These are phyloP conservation scores for Teratosphaeria gauchensis DNA, from an alignment of 2,329 filamentous ascomycete genomes.

Conservation along the genomic window DNA sequence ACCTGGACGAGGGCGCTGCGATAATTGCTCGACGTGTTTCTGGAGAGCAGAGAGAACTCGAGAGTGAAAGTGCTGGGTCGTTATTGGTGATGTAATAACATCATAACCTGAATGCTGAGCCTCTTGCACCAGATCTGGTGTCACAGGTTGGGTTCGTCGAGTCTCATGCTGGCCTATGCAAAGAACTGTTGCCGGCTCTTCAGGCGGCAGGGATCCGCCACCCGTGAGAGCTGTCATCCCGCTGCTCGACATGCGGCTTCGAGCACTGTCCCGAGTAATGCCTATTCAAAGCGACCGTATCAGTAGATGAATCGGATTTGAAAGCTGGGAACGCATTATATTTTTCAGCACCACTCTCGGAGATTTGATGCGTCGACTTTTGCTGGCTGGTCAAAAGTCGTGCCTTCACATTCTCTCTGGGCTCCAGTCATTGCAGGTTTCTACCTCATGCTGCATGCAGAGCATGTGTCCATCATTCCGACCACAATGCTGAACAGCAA, in stretches of 20 bases:
- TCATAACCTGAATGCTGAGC: constrained; percentile 57
- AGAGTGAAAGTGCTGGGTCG: constrained; percentile 60
- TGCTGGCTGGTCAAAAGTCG: neutral
- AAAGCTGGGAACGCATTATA: neutral
- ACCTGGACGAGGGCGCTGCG: constrained; percentile 28
- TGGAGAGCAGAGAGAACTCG: constrained; percentile 56
- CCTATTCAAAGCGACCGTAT: neutral
- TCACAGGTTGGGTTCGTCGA: constrained; percentile 30
- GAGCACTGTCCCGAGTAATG: neutral
- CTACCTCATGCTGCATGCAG: too few relatives aligned
- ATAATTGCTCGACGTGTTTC: constrained; percentile 43
- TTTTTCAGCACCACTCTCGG: neutral
- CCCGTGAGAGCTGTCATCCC: neutral
- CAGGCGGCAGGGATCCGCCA: constrained; percentile 4
- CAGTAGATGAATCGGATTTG: neutral
- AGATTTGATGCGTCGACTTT: neutral
- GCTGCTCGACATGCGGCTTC: neutral
- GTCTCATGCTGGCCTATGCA: constrained; percentile 69
- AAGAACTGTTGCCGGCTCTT: constrained; percentile 42
- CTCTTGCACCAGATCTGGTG: constrained; percentile 54
- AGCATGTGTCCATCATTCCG: too few relatives aligned
- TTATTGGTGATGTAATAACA: constrained; percentile 70
- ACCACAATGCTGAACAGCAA: too few relatives aligned
- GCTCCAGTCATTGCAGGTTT: too few relatives aligned
- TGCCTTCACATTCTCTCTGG: too few relatives aligned